Percentiles rank a stretch among this genome's conserved stretches.
phyloP scores from a whole-genome alignment of 164 flowering plant species.

The Warburgia ugandensis region DNA sequence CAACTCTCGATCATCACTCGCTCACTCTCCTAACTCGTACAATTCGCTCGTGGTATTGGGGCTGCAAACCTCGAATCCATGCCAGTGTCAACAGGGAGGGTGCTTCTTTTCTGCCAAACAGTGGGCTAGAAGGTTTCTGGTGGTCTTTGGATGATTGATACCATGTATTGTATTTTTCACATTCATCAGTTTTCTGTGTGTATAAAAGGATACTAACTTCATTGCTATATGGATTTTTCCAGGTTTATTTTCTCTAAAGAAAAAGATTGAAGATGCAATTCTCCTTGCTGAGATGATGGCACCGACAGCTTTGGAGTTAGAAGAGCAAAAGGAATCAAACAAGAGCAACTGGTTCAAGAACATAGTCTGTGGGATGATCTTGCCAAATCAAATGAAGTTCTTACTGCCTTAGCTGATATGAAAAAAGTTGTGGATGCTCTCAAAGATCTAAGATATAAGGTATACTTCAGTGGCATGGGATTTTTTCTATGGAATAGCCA shows the following conservation, averaged over 20 bases:
- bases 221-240: neutral
- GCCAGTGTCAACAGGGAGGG: too few relatives aligned
- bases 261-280: slow-evolving; percentile 72
- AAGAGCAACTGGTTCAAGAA: slow-evolving; percentile 53
- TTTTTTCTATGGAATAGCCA: slow-evolving; percentile 5
- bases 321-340: slow-evolving; percentile 50
- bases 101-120: too few relatives aligned
- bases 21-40: too few relatives aligned
- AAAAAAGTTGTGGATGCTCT: slow-evolving; percentile 63
- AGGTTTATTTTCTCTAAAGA: slow-evolving; percentile 70
- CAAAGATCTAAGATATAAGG: slow-evolving; percentile 74
- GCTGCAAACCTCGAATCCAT: too few relatives aligned
- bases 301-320: slow-evolving; percentile 56
- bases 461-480: slow-evolving; percentile 17
- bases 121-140: too few relatives aligned
- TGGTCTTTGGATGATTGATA: too few relatives aligned
- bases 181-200: neutral
- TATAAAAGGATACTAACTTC: neutral
- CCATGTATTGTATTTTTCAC: too few relatives aligned
- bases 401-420: slow-evolving; percentile 53
- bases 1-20: too few relatives aligned
- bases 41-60: too few relatives aligned
- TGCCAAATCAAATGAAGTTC: slow-evolving; percentile 56
- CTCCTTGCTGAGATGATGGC: slow-evolving; percentile 57
- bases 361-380: slow-evolving; percentile 75